Conservation (phyloP, 495 filamentous ascomycete genomes). For the Aspergillus ellipticus region DNA sequence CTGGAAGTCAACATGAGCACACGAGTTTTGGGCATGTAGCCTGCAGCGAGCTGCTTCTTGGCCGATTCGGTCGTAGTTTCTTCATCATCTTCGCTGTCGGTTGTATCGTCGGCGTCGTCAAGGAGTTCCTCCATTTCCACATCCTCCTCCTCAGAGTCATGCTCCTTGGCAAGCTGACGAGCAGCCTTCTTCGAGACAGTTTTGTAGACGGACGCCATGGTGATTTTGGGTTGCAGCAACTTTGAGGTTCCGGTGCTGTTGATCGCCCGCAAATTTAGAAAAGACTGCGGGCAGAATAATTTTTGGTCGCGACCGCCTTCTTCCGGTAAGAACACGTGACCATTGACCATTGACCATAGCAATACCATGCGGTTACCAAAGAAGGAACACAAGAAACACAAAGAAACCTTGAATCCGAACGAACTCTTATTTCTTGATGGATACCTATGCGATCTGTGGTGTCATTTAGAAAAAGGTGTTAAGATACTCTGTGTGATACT, state of each 20-base stretch:
- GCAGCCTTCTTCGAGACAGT: constrained; percentile 67
- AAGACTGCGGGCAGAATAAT: constrained; percentile 45
- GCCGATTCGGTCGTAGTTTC: constrained; percentile 28
- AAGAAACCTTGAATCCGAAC: too few species aligned
- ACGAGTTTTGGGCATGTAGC: constrained; percentile 56
- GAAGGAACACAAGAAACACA: too few species aligned
- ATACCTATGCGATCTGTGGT: too few species aligned
- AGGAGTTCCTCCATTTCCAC: constrained; percentile 41
- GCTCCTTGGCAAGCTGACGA: constrained; percentile 26
- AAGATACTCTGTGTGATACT: too few species aligned
- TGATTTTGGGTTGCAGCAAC: constrained; percentile 18
- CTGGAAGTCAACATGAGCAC: constrained; percentile 86
- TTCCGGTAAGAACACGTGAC: constrained; percentile 22
- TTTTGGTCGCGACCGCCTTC: constrained; percentile 34
- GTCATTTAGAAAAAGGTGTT: too few species aligned
- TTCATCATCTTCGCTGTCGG: constrained; percentile 48
- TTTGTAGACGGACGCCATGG: constrained; percentile 95
- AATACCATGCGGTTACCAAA: too few species aligned
- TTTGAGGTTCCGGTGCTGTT: constrained; percentile 7
- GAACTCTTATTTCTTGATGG: too few species aligned
- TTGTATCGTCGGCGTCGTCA: constrained; percentile 40
- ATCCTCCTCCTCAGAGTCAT: constrained; percentile 36
- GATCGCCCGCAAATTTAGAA: constrained; percentile 19
- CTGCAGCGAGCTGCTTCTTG: constrained; percentile 40
- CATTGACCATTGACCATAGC: too few species aligned